phyloP scores from a whole-genome alignment of 1,139 yeast genomes.

The Torulaspora globosa region DNA sequence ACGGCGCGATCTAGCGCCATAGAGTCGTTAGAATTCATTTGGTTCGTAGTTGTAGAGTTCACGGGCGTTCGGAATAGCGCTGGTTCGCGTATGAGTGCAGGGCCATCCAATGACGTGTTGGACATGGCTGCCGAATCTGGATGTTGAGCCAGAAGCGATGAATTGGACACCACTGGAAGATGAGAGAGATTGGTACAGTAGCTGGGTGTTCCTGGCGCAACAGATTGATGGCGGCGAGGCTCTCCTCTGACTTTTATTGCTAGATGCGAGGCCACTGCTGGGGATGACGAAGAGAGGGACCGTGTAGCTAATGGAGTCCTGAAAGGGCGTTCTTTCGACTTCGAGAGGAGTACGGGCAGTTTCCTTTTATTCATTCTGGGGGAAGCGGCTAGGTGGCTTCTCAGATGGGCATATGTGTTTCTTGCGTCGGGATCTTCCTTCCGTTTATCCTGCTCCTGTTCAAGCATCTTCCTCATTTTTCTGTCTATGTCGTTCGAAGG shows the following conservation, averaged over 20 bases:
- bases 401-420: constrained; percentile 33
- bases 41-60: constrained; percentile 12
- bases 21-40: constrained; percentile 2
- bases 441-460: constrained; percentile 21
- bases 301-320: constrained; percentile 31
- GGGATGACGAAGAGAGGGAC: constrained; percentile 18
- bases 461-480: constrained; percentile 29
- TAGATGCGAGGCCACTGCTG: constrained; percentile 31
- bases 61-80: constrained; percentile 24
- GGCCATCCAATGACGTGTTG: constrained; percentile 7
- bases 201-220: constrained; percentile 28
- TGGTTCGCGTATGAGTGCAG: constrained; percentile 11
- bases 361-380: constrained; percentile 30
- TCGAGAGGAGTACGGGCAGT: constrained; percentile 34
- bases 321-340: constrained; percentile 24
- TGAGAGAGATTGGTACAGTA: constrained; percentile 26
- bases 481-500: constrained; percentile 26
- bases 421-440: constrained; percentile 20
- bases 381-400: constrained; percentile 33
- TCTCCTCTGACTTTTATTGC: constrained; percentile 23
- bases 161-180: constrained; percentile 9
- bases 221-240: constrained; percentile 15
- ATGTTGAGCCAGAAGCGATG: constrained; percentile 6
- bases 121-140: constrained; percentile 2
- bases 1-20: constrained; percentile 5